Percentiles rank a stretch among this genome's conserved stretches.
These are phyloP conservation scores for Ceratocystis alfenasii DNA, from an alignment of 2,329 filamentous ascomycete genomes.

Conservation along the genomic window DNA sequence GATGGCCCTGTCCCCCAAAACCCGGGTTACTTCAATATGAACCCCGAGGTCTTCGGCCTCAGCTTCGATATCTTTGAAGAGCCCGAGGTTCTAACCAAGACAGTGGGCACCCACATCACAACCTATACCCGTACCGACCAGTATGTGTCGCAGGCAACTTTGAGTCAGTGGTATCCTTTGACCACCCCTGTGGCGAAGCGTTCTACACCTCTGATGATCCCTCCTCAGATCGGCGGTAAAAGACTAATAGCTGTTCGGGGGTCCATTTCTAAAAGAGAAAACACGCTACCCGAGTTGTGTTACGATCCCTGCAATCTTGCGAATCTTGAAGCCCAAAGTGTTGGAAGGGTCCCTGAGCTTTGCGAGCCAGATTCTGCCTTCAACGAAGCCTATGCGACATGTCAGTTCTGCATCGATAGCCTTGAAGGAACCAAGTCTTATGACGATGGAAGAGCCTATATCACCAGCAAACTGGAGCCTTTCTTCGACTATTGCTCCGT, in stretches of 20 bases:
- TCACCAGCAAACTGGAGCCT: neutral
- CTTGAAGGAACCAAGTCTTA: conserved; percentile 11
- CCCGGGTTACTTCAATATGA: conserved; percentile 52
- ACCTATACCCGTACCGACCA: conserved; percentile 43
- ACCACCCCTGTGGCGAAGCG: neutral
- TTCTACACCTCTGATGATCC: conserved; percentile 24
- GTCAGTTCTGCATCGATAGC: conserved; percentile 29
- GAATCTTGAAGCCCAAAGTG: conserved; percentile 34
- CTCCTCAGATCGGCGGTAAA: neutral
- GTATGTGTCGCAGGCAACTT: conserved; percentile 37
- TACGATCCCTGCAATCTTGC: conserved; percentile 42
- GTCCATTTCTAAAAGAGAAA: conserved; percentile 20
- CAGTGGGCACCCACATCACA: conserved; percentile 29
- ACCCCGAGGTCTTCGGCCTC: conserved; percentile 49
- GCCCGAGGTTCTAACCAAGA: conserved; percentile 31
- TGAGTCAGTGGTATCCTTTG: conserved; percentile 2
- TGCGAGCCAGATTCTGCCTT: conserved; percentile 38
- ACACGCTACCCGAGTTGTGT: conserved; percentile 38
- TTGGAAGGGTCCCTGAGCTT: conserved; percentile 38
- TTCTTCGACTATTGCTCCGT: neutral
- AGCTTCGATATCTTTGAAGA: conserved; percentile 49
- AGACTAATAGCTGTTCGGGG: neutral
- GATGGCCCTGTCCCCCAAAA: conserved; percentile 24
- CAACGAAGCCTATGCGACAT: conserved; percentile 33
- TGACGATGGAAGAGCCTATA: neutral